Base-by-base conservation (phyloP, 768 basidiomycete species). In the Russula sp. region DNA sequence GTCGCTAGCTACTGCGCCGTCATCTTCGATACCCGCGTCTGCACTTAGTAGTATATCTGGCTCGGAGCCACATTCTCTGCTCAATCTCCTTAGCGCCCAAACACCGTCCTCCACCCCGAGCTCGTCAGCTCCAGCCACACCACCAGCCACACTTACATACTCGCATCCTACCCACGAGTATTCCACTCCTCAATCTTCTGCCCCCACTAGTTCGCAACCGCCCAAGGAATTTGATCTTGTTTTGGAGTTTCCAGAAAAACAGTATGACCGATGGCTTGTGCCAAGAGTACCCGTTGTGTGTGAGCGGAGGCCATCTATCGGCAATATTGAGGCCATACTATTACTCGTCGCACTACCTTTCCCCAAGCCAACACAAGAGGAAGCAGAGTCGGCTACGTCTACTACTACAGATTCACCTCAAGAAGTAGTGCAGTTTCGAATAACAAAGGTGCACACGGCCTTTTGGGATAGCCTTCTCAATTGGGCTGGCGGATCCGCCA, bases 221-320 rank as follows among this genome's bases (percentile, higher is more conserved):
- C 70, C 78, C 39, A 85, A 80, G 69, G 81, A 82, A n/a, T 88
- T 85, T 68, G 89, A 91, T 70, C 70, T 92, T 1, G 82, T 91
- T 27, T 69, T 92, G 56, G 87, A 89, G 69, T 91, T 89, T 66
- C 75, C 78, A 55, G 89, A 91, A 68, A 74, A 75, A 5, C 77
- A 82, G 3, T 75, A 76, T 48, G 87, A 89, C 52, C 80, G 84
- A n/a, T 86, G 83, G 82, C 68, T 87, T 6, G 76, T 91, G 58
- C 88, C 89, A 56, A 82, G 87, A 37, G 83, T 82, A 22, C 76
- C 79, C 6, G 79, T 79, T 8, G 73, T 79, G 35, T 84, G 78
- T 63, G 81, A 87, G 65, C 76, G 79, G 62, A 65, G 62, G 49
- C 71, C 40, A 65, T 68, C 55, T 9, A 13, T 10, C 10, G 67